These are phyloP conservation scores for Neofusicoccum umdonicola DNA, from an alignment of 2,329 filamentous ascomycete genomes.

Conservation along the genomic window DNA sequence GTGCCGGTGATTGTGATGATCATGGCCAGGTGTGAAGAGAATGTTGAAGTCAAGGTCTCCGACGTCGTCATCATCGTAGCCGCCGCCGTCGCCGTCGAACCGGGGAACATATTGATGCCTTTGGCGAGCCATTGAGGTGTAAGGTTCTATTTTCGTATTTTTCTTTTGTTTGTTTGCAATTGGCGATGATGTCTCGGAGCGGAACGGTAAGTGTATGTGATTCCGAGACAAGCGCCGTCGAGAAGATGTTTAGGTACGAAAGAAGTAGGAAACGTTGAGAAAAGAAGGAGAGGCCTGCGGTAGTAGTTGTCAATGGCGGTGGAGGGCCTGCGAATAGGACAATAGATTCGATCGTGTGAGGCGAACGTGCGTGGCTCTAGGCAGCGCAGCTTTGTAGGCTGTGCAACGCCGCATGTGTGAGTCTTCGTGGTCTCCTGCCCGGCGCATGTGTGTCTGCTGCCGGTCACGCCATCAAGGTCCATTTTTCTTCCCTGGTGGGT, in stretches of 20 bases:
- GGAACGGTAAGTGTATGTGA: neutral
- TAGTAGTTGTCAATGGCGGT: neutral
- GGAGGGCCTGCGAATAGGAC: neutral
- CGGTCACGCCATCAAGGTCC: conserved; percentile 6
- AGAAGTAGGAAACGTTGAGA: neutral
- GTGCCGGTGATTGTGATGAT: neutral
- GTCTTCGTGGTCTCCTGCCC: conserved; percentile 5
- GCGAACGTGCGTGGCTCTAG: neutral
- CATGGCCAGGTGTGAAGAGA: neutral
- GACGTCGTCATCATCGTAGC: neutral
- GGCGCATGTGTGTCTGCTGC: neutral
- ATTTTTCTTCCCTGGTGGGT: neutral
- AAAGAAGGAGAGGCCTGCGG: neutral
- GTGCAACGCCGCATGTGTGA: neutral
- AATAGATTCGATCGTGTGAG: neutral
- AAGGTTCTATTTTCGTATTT: neutral
- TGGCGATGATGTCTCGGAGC: neutral
- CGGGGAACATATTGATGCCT: neutral
- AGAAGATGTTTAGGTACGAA: neutral
- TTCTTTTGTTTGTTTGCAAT: no score
- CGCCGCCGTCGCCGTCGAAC: neutral
- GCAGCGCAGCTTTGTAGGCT: neutral
- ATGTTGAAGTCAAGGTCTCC: neutral
- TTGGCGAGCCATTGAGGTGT: neutral
- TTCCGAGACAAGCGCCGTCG: neutral